phyloP scores from a whole-genome alignment of 2,329 filamentous ascomycete species.

The Cytospora chrysosperma region DNA sequence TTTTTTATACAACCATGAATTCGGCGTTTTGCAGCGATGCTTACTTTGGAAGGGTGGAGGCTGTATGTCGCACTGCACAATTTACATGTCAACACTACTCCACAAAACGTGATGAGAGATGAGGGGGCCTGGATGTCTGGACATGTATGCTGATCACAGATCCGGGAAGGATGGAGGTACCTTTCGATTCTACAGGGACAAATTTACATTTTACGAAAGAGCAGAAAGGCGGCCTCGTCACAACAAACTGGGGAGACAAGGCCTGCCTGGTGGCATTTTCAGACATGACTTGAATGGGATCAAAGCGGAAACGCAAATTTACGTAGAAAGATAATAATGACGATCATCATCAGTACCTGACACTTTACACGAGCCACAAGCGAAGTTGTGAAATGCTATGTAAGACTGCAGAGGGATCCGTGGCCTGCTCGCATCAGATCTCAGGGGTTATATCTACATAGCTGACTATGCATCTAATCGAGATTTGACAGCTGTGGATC shows the following conservation, averaged over 20 bases:
- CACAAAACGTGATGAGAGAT: slow-evolving; percentile 2
- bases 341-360: slow-evolving; percentile 29
- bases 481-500: neutral
- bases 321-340: slow-evolving; percentile 40
- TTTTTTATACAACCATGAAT: slow-evolving; percentile 27
- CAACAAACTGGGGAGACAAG: neutral
- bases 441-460: slow-evolving; percentile 1
- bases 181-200: slow-evolving; percentile 23
- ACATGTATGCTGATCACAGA: slow-evolving; percentile 15
- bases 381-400: neutral
- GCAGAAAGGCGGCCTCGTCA: slow-evolving; percentile 6
- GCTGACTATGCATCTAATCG: neutral
- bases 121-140: slow-evolving; percentile 2
- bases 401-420: slow-evolving; percentile 9
- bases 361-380: slow-evolving; percentile 27
- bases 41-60: slow-evolving; percentile 27
- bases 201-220: slow-evolving; percentile 15
- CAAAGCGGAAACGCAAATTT: slow-evolving; percentile 26
- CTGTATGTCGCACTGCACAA: slow-evolving; percentile 21
- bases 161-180: slow-evolving; percentile 4
- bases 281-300: slow-evolving; percentile 19
- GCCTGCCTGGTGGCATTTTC: slow-evolving; percentile 9
- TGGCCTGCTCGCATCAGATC: slow-evolving; percentile 6
- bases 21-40: slow-evolving; percentile 32
- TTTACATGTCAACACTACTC: slow-evolving; percentile 6